A percentile compares a stretch with the other conserved stretches of the same genome.
phyloP scores from a whole-genome alignment of 495 filamentous ascomycete genomes.

The Cercophora newfieldiana region DNA sequence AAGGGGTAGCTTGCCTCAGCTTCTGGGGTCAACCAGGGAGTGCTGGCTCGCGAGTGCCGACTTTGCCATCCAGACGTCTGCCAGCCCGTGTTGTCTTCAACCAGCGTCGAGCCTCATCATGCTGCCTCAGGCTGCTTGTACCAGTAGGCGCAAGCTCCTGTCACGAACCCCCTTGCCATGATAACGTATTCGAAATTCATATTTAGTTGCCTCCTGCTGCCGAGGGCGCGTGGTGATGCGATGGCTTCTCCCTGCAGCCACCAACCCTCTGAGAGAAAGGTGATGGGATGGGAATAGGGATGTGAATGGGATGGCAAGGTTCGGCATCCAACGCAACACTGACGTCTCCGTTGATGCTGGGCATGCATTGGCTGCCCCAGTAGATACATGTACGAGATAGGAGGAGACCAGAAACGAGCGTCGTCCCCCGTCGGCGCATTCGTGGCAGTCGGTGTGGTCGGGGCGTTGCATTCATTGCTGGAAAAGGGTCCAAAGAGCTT shows the following conservation, averaged over 20 bases:
- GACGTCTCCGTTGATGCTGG: not conserved
- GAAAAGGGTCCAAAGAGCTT: not conserved
- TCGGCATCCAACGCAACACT: slow-evolving; percentile 2
- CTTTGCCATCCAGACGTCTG: not conserved
- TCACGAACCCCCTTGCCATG: not conserved
- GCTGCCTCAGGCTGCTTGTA: not conserved
- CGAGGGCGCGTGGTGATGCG: not conserved
- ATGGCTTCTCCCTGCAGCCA: not conserved
- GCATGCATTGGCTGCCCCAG: not conserved
- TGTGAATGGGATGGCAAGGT: slow-evolving; percentile 2
- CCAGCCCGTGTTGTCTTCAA: not conserved
- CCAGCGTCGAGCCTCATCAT: not conserved
- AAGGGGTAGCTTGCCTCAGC: not conserved
- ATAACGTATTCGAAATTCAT: not conserved
- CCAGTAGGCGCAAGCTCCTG: not conserved
- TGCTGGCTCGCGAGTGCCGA: not conserved
- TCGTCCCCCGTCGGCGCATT: not conserved
- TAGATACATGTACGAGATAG: slow-evolving; percentile 1
- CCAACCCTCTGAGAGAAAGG: not conserved
- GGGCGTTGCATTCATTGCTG: slow-evolving; percentile 3
- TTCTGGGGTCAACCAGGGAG: not conserved
- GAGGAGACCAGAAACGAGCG: not conserved
- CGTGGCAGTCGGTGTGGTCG: slow-evolving; percentile 1
- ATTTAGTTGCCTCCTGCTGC: not conserved
- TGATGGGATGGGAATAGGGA: not conserved